These are phyloP conservation scores for Amanita fuliginea DNA, from an alignment of 768 basidiomycete genomes.

Conservation along the genomic window DNA sequence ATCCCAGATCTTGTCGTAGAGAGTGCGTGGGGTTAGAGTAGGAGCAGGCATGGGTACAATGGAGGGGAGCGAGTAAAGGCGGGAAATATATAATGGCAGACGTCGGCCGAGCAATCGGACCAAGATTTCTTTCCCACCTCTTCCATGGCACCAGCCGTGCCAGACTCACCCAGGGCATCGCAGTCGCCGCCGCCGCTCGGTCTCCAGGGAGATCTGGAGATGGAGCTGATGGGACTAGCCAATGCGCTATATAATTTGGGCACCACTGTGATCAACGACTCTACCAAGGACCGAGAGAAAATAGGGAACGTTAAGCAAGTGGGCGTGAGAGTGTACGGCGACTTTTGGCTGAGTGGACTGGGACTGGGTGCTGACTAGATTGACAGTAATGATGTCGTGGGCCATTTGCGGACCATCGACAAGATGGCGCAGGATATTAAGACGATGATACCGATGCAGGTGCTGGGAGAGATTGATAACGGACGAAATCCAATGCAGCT, in stretches of 20 bases:
- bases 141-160: constrained; percentile 19
- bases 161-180: constrained; percentile 63
- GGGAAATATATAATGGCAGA: background rate
- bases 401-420: constrained; percentile 56
- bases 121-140: background rate
- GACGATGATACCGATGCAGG: constrained; percentile 66
- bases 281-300: constrained; percentile 69
- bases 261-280: constrained; percentile 75
- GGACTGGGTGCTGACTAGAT: background rate
- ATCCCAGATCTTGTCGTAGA: constrained; percentile 98
- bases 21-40: constrained; percentile 57
- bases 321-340: constrained; percentile 58
- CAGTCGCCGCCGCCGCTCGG: constrained; percentile 65
- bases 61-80: background rate
- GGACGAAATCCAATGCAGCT: constrained; percentile 73
- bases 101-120: constrained; percentile 10
- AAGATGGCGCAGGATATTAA: constrained; percentile 50
- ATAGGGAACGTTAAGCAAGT: constrained; percentile 65
- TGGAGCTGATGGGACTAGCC: constrained; percentile 66
- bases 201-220: constrained; percentile 61
- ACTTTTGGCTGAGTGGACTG: background rate
- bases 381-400: constrained; percentile 62
- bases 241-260: constrained; percentile 74
- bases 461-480: constrained; percentile 71
- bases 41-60: constrained; percentile 12